Evolutionary conservation across 2,329 filamentous ascomycete genomes (phyloP), one percentile per base, ranked within the genome.

Genomic region (Fusarium solani-melongenae): DNA sequence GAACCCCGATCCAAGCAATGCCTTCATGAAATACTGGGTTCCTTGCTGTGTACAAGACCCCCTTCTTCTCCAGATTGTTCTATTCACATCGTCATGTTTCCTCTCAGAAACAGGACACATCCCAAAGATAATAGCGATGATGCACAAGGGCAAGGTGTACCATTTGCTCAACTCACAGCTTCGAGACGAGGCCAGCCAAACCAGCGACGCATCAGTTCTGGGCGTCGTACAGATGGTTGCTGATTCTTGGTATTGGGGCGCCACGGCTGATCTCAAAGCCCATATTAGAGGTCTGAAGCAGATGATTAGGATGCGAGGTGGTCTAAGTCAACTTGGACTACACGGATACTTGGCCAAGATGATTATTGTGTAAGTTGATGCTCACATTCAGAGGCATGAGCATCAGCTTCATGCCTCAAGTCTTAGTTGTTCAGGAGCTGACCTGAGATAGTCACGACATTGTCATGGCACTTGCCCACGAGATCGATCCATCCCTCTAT

Each of bases 201-300:
- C 83, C 1, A 84, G 80, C 61, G 86, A 88, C 69, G 82, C 84
- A 34, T 83, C 84, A 5, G 83, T 89, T 41, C 82, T 86, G 6
- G 86, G 82, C 4, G 85, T 88, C 6, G 78, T 85, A 1, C 87
- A 88, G 74, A 82, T 88, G 68, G 82, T 87, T 24, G 77, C 87
- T 27, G 84, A 87, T 53, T 87, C 88, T 66, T 89, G 88, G 87
- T 88, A 88, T 73, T 88, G 86, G 86, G 86, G 86, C 7, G 84
- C 83, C 29, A 83, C 82, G 0, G 76, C 81, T 39, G 84, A 86
- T 67, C 79, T 88, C 12, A 80, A 82, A 27, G 82, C 83, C 1
- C 87, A 89, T 61, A 82, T 88, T 67, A 77, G 76, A 8, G 86
- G 87, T 0, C 80, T 89, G 17, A 81, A 82, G 68, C 83, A 84